Percentiles rank a stretch among this genome's conserved stretches.
phyloP scores from a whole-genome alignment of 768 basidiomycete species.

The Multifurca ochricompacta region DNA sequence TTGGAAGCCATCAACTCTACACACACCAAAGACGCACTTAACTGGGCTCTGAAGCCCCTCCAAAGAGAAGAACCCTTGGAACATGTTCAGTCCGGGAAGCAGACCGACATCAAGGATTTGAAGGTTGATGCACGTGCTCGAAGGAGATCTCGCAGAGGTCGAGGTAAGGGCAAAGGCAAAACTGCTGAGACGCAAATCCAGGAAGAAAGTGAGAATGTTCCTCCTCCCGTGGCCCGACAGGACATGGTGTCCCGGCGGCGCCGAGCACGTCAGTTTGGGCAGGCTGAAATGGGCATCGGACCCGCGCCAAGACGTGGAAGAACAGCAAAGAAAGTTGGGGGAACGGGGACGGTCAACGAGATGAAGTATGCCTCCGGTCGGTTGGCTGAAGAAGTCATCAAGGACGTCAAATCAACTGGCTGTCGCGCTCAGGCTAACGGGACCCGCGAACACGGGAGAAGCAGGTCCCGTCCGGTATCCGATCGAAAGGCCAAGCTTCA shows the following conservation, averaged over 20 bases:
- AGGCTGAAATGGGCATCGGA: background rate
- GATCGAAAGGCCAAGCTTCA: background rate
- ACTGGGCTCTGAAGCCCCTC: background rate
- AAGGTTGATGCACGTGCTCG: background rate
- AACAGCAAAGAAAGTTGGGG: background rate
- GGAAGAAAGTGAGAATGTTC: constrained; percentile 3
- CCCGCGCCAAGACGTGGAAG: background rate
- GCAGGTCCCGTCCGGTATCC: background rate
- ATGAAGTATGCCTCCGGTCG: background rate
- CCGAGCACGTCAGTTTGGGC: background rate
- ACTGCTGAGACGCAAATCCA: background rate
- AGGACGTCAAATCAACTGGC: background rate
- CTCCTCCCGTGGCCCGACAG: constrained; percentile 2
- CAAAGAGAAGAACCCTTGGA: background rate
- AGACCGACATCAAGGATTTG: background rate
- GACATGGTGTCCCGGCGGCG: background rate
- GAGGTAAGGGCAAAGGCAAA: constrained; percentile 3
- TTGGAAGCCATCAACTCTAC: background rate
- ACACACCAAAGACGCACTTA: background rate
- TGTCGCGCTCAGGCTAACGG: background rate
- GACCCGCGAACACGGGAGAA: background rate
- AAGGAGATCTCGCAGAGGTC: background rate
- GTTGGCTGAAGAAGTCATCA: background rate
- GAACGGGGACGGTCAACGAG: background rate
- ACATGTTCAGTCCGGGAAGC: background rate